These are phyloP conservation scores for Chaetomium olivaceum DNA, from an alignment of 2,329 filamentous ascomycete species.

Conservation along the genomic window DNA sequence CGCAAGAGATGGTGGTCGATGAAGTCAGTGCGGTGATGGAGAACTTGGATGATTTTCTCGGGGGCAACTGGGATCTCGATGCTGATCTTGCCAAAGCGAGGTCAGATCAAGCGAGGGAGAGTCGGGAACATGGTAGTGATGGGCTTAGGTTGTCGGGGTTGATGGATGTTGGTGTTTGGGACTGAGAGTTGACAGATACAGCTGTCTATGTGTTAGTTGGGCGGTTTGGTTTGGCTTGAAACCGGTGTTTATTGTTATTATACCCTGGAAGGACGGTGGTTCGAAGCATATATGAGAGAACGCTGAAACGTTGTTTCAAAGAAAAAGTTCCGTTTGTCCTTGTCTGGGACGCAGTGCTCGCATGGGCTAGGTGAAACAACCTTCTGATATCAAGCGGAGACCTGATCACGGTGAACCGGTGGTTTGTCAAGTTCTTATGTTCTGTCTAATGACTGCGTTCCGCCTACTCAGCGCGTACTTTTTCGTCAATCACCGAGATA, in stretches of 20 bases:
- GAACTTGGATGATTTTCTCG: constrained; percentile 49
- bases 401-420: neutral
- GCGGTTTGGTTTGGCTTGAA: neutral
- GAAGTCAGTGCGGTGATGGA: constrained; percentile 50
- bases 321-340: neutral
- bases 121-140: neutral
- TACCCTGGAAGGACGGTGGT: constrained; percentile 1
- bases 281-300: neutral
- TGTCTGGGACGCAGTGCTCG: neutral
- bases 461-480: neutral
- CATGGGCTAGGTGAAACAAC: neutral
- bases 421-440: neutral
- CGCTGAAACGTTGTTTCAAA: neutral
- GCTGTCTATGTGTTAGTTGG: neutral
- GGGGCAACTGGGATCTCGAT: constrained; percentile 41
- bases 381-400: neutral
- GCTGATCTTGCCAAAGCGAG: constrained; percentile 39
- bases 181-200: neutral
- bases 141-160: constrained; percentile 3
- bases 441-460: neutral
- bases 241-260: constrained; percentile 4
- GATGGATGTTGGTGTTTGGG: constrained; percentile 22
- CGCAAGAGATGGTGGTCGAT: constrained; percentile 36
- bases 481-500: neutral
- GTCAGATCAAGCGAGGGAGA: constrained; percentile 4